Evolutionary conservation across 1,139 yeast genomes (phyloP).

Genomic region (Pneumocystis jirovecii): DNA sequence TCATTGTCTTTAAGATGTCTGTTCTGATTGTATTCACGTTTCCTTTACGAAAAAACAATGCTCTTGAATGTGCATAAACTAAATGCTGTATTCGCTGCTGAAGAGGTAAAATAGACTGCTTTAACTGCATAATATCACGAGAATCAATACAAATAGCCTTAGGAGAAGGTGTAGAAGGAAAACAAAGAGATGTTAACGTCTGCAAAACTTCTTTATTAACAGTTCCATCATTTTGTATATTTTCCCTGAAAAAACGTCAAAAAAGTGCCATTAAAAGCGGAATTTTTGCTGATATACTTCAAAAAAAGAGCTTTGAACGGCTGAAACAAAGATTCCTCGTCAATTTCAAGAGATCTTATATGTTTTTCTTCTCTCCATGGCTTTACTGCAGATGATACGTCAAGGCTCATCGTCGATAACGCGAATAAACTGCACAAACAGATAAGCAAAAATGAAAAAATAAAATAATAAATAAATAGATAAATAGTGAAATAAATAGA

Average conservation of each 20-base stretch:
- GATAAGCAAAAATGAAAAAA: neutral
- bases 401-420: neutral
- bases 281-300: neutral
- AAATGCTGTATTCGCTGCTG: neutral
- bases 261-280: neutral
- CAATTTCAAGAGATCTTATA: neutral
- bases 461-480: neutral
- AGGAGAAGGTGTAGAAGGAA: neutral
- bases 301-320: neutral
- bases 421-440: neutral
- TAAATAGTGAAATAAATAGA: neutral
- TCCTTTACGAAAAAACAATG: neutral
- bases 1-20: neutral
- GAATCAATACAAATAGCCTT: neutral
- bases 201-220: neutral
- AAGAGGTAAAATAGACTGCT: neutral
- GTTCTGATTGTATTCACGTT: neutral
- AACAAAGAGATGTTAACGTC: neutral
- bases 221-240: neutral
- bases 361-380: neutral
- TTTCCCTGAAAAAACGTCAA: neutral
- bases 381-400: neutral
- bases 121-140: neutral
- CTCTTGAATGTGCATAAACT: neutral
- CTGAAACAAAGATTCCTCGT: neutral